These are phyloP conservation scores for Eimeria sp. DNA, from an alignment of 169 alveolate genomes.

Conservation along the genomic window DNA sequence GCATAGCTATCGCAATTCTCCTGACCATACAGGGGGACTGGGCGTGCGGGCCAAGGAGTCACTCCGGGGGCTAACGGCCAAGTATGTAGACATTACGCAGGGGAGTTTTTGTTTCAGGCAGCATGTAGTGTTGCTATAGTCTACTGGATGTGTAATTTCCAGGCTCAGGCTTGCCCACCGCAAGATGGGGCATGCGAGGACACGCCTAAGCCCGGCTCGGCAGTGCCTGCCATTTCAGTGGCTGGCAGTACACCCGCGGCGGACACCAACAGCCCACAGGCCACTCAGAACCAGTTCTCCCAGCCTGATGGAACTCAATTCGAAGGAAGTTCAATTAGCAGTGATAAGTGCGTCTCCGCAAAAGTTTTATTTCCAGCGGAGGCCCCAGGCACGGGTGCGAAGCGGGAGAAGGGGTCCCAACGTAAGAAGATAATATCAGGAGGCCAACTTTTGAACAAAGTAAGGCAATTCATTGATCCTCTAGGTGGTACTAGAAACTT, in stretches of 20 bases:
- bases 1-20: neutral
- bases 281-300: neutral
- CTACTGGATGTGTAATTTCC: neutral
- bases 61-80: neutral
- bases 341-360: constrained; percentile 58
- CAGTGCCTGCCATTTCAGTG: constrained; percentile 20
- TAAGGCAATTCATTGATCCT: neutral
- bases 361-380: constrained; percentile 52
- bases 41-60: neutral
- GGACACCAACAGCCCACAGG: neutral
- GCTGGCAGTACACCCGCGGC: neutral
- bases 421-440: constrained; percentile 51
- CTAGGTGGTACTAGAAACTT: neutral
- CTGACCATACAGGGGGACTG: neutral
- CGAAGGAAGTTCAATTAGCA: neutral
- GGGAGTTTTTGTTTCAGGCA: neutral
- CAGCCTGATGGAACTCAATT: neutral
- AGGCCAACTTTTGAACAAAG: constrained; percentile 65
- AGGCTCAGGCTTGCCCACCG: neutral
- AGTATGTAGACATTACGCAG: neutral
- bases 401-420: constrained; percentile 66
- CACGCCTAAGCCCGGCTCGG: neutral
- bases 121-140: neutral
- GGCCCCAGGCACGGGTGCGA: constrained; percentile 39
- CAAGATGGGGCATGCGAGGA: constrained; percentile 39